Evolutionary conservation across 1,139 yeast species (phyloP), one percentile per base, ranked within the genome.

Genomic region (Wickerhamomyces sp.): DNA sequence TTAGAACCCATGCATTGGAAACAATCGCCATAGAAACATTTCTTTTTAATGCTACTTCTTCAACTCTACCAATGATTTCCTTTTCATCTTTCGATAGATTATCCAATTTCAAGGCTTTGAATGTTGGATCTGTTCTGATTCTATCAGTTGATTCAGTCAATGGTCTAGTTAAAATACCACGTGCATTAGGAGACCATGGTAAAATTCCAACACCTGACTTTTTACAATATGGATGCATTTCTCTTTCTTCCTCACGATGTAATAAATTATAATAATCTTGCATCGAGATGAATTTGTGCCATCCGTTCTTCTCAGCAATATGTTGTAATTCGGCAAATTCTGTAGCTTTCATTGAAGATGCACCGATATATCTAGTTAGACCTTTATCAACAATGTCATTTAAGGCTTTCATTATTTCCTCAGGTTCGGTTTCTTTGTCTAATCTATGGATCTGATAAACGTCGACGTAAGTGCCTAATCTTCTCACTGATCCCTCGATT

Each of bases 221-320:
- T 8, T 74, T 58, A 52, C 80, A 74, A 59, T 62, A 78, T 21
- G 74, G 77, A 47, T 67, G 72, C 75, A 77, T 67, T 51, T 78
- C 84, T 28, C 74, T 60, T 53, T 78, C 85, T 40, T 78, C 83
- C 52, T 78, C 83, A 18, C 85, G 64, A 55, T 74, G 67, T 7
- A 78, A 42, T 47, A 77, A 61, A 54, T 75, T 77, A 57, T 76
- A 75, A 54, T 64, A 73, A 48, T 73, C 71, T 57, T 78, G 84
- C 81, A 78, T 76, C 37, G 76, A 66, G 43, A 77, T 64, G 47
- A 78, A 78, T 55, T 75, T 76, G 46, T 68, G 66, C 78, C 77
- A 75, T 5, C 70, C 69, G 48, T 68, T 46, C 46, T 60, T 61
- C 40, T 76, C 80, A 14, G 82, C 82, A 39, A 69, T 56, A 44